Evolutionary conservation across 2,329 filamentous ascomycete genomes (phyloP), one percentile per base, ranked within the genome.

Genomic region (Tolypocladium ovalisporum): DNA sequence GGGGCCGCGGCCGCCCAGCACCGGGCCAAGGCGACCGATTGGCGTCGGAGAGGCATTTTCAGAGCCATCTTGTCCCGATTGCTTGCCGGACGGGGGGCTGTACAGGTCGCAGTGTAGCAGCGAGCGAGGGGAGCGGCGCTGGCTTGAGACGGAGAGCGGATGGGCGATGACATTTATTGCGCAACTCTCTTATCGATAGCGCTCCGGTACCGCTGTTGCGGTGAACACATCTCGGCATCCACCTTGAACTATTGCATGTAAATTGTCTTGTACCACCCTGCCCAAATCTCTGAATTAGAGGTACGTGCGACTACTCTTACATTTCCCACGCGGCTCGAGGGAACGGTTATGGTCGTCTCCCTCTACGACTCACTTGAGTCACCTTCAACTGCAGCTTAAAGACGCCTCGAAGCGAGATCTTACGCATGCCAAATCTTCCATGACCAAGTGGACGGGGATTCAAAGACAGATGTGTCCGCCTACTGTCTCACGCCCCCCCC

Each of bases 11-110:
- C 54, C 58, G 58, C 58, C 63, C 64, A 64, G 55, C 58, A 61
- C 54, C 61, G 49, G 55, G 68, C 63, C 56, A 67, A 61, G 52
- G 64, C 56, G 19, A 67, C 66, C 66, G 72, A 66, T 67, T 71
- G 73, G 59, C 72, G 68, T 63, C 72, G 70, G 49, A 75, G 62
- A 35, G 73, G 66, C 39, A 71, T 60, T 61, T 72, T 72, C 61
- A 74, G 63, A 61, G 74, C 72, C 75, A 78, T 78, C n/a, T 54
- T 55, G n/a, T 44, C 24, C 52, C 47, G 51, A 27, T 32, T 42
- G 39, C 40, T 36, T 34, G n/a, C 10, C 39, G n/a, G 22, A 27
- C 55, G 36, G 36, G n/a, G 42, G 36, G 7, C 19, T 22, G 47
- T 22, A 34, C 19, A 8, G 17, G 29, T 22, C 47, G 29, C 47